Base-by-base conservation (phyloP, 2,329 filamentous ascomycete genomes). In the Seiridium unicorne region DNA sequence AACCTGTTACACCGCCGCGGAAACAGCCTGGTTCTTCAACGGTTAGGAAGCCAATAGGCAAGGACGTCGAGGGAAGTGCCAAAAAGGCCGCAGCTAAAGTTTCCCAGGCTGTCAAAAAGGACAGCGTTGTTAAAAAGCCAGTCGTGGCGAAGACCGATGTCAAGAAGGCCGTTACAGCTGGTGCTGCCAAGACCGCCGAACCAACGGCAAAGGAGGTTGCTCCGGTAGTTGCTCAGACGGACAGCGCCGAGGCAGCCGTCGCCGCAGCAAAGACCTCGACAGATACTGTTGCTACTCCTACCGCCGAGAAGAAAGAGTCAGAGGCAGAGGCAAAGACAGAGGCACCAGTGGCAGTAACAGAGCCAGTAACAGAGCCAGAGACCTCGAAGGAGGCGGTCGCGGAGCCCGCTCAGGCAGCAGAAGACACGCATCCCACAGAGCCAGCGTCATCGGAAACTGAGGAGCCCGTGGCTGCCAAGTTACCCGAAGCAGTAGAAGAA, bases 1-100 rank as follows among this genome's bases (percentile, higher is more conserved):
- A 71, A 1, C 75, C 79, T 2, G 64, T 75, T 0, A 83, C 83
- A 0, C 82, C 84, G 2, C 82, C 83, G 0, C 75, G 77, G 60
- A 83, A 77, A 64, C 63, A 64, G 34, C 62, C 3, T 57, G 55
- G 63, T 10, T 60, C 66, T 2, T 54, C 62, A 6, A 42, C 61
- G 13, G 68, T 63, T 47, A 70, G 64, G 44, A 55, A 59, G 56
- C 44, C 55, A 6, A 62, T 62, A 3, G 35, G 51, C 5, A 69
- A 64, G 44, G 68, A 70, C 26, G 57, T 32, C 1, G 68, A 70
- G 46, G 64, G 57, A 8, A 65, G 56, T 26, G 66, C 62, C 18
- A 72, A 68, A 63, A 72, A 70, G 61, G 61, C 64, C 1, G 58
- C 60, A 11, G 55, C 69, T 9, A 73, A 67, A 55, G 55, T 67